Base-by-base conservation (phyloP, 225 moss, liverwort and hornwort species). In the Straminergon stramineum region DNA sequence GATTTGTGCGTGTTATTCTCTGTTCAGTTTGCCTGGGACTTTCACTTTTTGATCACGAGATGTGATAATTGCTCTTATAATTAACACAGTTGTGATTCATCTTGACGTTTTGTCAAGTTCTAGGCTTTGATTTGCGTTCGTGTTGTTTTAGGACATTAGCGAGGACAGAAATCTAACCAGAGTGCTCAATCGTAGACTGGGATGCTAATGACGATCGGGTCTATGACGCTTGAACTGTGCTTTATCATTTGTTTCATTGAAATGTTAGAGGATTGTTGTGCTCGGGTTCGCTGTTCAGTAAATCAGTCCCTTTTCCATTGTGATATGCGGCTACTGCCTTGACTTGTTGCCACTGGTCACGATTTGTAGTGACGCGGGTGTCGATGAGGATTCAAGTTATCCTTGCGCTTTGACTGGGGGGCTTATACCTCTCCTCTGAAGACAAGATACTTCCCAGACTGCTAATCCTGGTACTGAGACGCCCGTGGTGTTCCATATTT, bases 381-480 rank as follows among this genome's bases (percentile, higher is more conserved):
- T 92, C 91, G 56, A 90, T 94, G 94, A 93, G 88, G 93, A 93
- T 93, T 94, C 52, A 92, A 95, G 95, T 95, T 93, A 94, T 95
- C 93, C 95, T 95, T 95, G 95, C 94, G 93, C 93, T 94, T 92
- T 93, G 95, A 95, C 88, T 88, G 90, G 92, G 88, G 82, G 21
- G 84, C 53, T 70, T 69, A 39, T 15, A 64, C 32, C 86, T 55
- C 71, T 63, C 94, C 86, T 68, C 75, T 89, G 94, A 93, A 94
- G 92, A 92, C 93, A 89, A 90, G 87, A 91, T 66, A 78, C 90
- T 91, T 90, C 88, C 93, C 91, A 95, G 95, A 92, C 60, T 90
- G 95, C 94, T 95, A 95, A 93, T 93, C 91, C 95, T 93, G 94
- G 94, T 15, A 81, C 94, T 93, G 95, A 93, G 94, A 86, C 75